Percentiles rank a stretch among this genome's conserved stretches.
These are phyloP conservation scores for Takashimella koratensis DNA, from an alignment of 1,284 basidiomycete species.

Conservation along the genomic window DNA sequence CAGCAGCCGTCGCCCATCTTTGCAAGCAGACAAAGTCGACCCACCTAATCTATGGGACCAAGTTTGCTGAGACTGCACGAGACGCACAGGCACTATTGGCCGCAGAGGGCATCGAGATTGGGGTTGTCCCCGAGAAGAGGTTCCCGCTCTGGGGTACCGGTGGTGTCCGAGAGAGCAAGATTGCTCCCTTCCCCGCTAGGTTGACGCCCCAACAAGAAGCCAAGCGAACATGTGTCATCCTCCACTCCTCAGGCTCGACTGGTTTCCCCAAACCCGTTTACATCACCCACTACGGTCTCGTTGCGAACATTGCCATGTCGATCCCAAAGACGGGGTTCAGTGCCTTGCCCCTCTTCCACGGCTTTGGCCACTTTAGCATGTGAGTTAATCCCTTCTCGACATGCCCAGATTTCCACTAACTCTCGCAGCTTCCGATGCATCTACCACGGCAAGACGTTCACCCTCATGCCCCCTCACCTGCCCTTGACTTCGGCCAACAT, in stretches of 20 bases:
- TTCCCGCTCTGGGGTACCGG: slow-evolving; percentile 53
- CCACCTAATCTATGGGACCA: slow-evolving; percentile 54
- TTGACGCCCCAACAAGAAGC: slow-evolving; percentile 54
- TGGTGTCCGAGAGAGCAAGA: slow-evolving; percentile 44
- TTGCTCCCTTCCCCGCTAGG: slow-evolving; percentile 43
- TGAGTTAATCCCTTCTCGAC: slow-evolving; percentile 28
- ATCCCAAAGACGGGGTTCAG: slow-evolving; percentile 52
- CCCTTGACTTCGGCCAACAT: slow-evolving; percentile 57
- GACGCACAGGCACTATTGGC: slow-evolving; percentile 44
- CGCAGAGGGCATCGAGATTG: slow-evolving; percentile 41
- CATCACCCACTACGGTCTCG: slow-evolving; percentile 43
- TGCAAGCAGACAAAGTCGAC: slow-evolving; percentile 53
- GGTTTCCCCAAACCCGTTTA: slow-evolving; percentile 50
- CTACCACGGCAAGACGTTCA: slow-evolving; percentile 52
- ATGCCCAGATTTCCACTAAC: not conserved
- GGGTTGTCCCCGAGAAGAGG: slow-evolving; percentile 48
- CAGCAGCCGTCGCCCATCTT: slow-evolving; percentile 58
- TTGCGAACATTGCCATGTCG: slow-evolving; percentile 39
- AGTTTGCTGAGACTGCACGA: slow-evolving; percentile 46
- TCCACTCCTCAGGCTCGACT: slow-evolving; percentile 63
- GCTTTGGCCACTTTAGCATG: slow-evolving; percentile 54
- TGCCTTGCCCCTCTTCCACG: slow-evolving; percentile 54
- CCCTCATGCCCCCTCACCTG: slow-evolving; percentile 56
- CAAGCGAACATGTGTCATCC: slow-evolving; percentile 53
- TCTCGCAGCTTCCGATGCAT: slow-evolving; percentile 44